These are phyloP conservation scores for Petunia axillaris DNA, from an alignment of 257 asterid species.

Conservation along the genomic window DNA sequence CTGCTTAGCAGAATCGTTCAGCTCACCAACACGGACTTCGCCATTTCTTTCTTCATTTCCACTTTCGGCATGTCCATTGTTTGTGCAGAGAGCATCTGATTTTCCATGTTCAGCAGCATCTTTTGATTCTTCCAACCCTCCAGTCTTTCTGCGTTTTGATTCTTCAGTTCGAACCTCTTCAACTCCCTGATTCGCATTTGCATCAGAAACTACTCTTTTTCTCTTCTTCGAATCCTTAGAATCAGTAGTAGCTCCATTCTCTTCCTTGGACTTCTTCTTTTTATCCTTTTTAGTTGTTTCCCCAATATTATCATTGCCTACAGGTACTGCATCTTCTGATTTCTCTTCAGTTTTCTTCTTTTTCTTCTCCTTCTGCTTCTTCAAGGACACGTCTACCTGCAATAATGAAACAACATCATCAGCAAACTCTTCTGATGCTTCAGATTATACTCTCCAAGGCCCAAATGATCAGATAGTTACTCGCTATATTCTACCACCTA, in stretches of 20 bases:
- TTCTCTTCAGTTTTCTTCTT: constrained; percentile 45
- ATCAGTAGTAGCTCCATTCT: constrained; percentile 39
- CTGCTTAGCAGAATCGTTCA: constrained; percentile 40
- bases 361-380: constrained; percentile 48
- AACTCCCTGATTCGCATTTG: constrained; percentile 44
- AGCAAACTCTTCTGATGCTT: constrained; percentile 33
- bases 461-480: constrained; percentile 17
- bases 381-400: constrained; percentile 36
- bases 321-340: constrained; percentile 25
- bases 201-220: constrained; percentile 56
- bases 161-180: constrained; percentile 51
- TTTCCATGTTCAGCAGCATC: constrained; percentile 28
- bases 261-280: constrained; percentile 46
- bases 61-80: constrained; percentile 29
- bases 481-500: constrained; percentile 26
- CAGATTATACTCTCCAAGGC: constrained; percentile 24
- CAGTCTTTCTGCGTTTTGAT: constrained; percentile 65
- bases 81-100: constrained; percentile 25
- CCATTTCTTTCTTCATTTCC: constrained; percentile 31
- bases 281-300: constrained; percentile 39
- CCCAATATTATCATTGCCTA: constrained; percentile 26
- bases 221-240: constrained; percentile 68
- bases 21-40: constrained; percentile 35
- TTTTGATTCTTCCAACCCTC: constrained; percentile 46
- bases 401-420: constrained; percentile 35